phyloP scores from a whole-genome alignment of 305 asterid genomes.

The Fraxinus greggii region DNA sequence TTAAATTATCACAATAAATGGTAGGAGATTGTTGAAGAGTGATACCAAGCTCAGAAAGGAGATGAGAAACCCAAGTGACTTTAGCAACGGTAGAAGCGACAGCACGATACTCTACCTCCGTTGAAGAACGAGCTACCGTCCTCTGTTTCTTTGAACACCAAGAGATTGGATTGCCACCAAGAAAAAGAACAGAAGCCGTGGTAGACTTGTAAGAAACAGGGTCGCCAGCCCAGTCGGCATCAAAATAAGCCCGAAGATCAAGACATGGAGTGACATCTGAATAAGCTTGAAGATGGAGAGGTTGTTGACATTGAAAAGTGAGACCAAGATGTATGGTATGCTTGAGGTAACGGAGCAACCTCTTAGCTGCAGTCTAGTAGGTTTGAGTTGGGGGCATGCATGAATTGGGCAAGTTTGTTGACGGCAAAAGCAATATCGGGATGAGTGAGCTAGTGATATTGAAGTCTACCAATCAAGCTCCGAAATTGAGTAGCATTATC shows the following conservation, averaged over 20 bases:
- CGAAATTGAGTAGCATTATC: not conserved
- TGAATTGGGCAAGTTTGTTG: not conserved
- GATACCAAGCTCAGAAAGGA: not conserved
- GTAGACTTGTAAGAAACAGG: not conserved
- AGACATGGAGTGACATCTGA: no score
- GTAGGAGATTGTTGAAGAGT: not conserved
- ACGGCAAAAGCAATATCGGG: not conserved
- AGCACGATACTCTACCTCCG: not conserved
- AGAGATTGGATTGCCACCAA: not conserved
- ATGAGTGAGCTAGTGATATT: not conserved
- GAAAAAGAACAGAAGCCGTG: not conserved
- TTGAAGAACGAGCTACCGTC: not conserved
- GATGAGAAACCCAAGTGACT: not conserved
- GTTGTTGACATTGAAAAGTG: not conserved
- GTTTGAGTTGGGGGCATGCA: not conserved
- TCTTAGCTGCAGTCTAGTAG: not conserved
- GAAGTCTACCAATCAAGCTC: not conserved
- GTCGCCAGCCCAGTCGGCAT: not conserved
- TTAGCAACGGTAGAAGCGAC: not conserved
- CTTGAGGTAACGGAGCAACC: not conserved
- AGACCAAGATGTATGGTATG: not conserved
- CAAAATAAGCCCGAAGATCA: no score
- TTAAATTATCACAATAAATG: not conserved
- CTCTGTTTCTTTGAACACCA: not conserved
- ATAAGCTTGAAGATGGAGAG: not conserved